Percentiles rank a stretch among this genome's conserved stretches.
Conservation (phyloP, 768 basidiomycete species). For the Podaxis sp. region DNA sequence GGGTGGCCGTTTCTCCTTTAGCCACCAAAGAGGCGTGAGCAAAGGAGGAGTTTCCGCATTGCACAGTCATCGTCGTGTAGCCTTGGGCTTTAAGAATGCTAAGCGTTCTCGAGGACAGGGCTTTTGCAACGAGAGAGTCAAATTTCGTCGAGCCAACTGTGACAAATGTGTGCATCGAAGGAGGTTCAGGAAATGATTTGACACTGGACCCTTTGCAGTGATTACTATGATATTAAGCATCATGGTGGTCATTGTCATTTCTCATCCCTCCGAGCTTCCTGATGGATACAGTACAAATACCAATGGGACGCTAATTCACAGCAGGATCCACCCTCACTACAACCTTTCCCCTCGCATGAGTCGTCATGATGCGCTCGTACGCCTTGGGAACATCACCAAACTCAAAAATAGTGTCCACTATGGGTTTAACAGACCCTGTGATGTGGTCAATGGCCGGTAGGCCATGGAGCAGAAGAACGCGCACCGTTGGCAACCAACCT, state of each 20-base stretch:
- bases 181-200: constrained; percentile 1
- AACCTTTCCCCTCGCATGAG: constrained; percentile 64
- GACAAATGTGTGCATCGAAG: constrained; percentile 57
- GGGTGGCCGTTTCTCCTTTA: constrained; percentile 25
- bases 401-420: constrained; percentile 57
- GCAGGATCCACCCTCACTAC: constrained; percentile 48
- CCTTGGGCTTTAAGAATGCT: constrained; percentile 50
- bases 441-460: not conserved
- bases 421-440: constrained; percentile 49
- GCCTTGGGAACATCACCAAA: constrained; percentile 61
- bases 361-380: constrained; percentile 58
- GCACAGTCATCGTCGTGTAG: constrained; percentile 64
- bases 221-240: not conserved
- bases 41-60: constrained; percentile 73
- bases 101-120: constrained; percentile 60
- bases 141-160: constrained; percentile 92
- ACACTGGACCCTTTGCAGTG: not conserved
- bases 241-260: not conserved
- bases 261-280: not conserved
- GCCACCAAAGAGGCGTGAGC: constrained; percentile 31
- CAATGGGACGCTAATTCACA: constrained; percentile 13
- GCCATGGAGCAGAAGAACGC: not conserved
- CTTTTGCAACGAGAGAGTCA: constrained; percentile 65
- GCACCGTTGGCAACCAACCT: constrained; percentile 44
- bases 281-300: not conserved